A percentile compares a stretch with the other conserved stretches of the same genome.
Conservation (phyloP, 805 yeast species). For the Metschnikowia lachancei region DNA sequence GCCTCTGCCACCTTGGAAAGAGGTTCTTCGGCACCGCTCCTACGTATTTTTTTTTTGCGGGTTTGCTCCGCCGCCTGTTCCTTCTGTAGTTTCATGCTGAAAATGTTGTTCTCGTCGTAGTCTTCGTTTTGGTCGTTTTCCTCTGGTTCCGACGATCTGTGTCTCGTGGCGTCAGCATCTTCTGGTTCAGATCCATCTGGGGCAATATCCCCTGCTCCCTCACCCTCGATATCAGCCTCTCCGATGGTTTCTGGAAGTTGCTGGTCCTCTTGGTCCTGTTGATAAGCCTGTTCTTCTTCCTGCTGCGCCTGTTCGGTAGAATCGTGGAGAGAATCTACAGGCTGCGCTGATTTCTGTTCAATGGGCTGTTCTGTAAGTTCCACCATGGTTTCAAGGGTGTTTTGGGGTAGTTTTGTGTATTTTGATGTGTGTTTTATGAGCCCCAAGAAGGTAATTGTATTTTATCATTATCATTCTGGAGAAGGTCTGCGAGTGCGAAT, state of each 20-base stretch:
- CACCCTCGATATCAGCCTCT: conserved; percentile 17
- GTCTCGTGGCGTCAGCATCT: conserved; percentile 5
- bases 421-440: neutral
- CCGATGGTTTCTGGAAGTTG: conserved; percentile 16
- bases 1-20: conserved; percentile 10
- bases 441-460: neutral
- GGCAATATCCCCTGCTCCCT: conserved; percentile 13
- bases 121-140: neutral
- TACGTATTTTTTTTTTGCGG: conserved; percentile 21
- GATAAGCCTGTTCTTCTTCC: conserved; percentile 13
- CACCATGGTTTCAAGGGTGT: conserved; percentile 3
- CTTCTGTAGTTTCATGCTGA: conserved; percentile 18
- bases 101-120: conserved; percentile 18
- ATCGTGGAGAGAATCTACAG: neutral
- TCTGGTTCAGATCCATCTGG: conserved; percentile 9
- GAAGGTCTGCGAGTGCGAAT: neutral
- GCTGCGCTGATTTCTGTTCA: conserved; percentile 1
- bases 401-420: neutral
- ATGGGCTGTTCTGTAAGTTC: neutral
- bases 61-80: conserved; percentile 15
- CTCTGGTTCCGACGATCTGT: conserved; percentile 3
- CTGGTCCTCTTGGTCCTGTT: conserved; percentile 16
- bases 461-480: no score
- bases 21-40: conserved; percentile 12
- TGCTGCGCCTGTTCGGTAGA: conserved; percentile 12